Conservation (phyloP, 1,139 yeast species). For the Sugiyamaella pinicola region DNA sequence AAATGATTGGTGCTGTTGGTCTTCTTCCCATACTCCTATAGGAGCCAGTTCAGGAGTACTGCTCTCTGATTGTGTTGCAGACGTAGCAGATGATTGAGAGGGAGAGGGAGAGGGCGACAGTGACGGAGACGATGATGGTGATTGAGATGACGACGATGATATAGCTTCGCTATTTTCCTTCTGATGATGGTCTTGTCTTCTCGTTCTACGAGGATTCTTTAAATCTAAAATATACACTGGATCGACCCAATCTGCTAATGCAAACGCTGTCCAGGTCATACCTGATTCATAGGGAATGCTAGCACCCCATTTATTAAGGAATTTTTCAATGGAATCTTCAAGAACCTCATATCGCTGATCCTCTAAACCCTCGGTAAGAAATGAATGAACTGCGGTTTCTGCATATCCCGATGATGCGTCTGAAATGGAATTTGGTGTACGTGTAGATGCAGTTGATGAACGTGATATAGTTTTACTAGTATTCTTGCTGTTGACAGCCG, state of each 20-base stretch:
- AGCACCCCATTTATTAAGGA: constrained; percentile 76
- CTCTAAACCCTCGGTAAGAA: constrained; percentile 27
- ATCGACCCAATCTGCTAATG: constrained; percentile 89
- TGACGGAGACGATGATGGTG: constrained; percentile 13
- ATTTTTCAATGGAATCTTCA: constrained; percentile 63
- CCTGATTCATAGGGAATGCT: constrained; percentile 79
- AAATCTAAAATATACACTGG: constrained; percentile 45
- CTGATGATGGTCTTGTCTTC: constrained; percentile 7
- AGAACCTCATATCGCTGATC: constrained; percentile 50
- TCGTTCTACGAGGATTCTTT: constrained; percentile 9
- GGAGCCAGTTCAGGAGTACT: constrained; percentile 31
- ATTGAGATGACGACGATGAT: constrained; percentile 11
- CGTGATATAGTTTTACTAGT: constrained; percentile 12
- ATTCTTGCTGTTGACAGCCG: constrained; percentile 11
- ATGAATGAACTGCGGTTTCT: constrained; percentile 21
- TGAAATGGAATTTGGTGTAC: constrained; percentile 10
- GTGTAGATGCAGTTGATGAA: constrained; percentile 20
- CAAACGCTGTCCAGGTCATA: constrained; percentile 83
- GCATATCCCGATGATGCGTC: constrained; percentile 23
- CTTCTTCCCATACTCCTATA: constrained; percentile 27
- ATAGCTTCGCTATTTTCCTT: background rate
- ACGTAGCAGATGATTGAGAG: constrained; percentile 10
- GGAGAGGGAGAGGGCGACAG: constrained; percentile 13
- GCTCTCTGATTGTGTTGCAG: constrained; percentile 12
- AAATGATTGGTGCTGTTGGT: constrained; percentile 22